phyloP scores from a whole-genome alignment of 148 eudicot species.

The Rhododendron ovatum region DNA sequence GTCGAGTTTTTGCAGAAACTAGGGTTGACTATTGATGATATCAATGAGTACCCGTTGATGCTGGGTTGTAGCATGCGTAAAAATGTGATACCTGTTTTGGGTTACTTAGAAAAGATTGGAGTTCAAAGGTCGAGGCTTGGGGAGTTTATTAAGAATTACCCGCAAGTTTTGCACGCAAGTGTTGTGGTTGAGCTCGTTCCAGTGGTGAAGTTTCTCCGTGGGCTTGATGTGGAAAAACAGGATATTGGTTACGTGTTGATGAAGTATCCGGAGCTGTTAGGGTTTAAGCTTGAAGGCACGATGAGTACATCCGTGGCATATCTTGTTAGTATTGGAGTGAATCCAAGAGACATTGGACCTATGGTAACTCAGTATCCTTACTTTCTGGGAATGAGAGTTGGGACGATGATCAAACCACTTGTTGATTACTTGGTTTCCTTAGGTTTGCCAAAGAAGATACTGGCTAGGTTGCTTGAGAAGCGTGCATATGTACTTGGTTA shows the following conservation, averaged over 20 bases:
- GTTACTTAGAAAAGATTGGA: slow-evolving; percentile 84
- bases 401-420: slow-evolving; percentile 88
- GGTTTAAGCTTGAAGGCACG: slow-evolving; percentile 93
- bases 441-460: slow-evolving; percentile 80
- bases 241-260: slow-evolving; percentile 87
- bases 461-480: slow-evolving; percentile 88
- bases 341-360: slow-evolving; percentile 89
- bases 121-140: slow-evolving; percentile 69
- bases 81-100: slow-evolving; percentile 83
- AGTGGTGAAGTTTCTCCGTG: slow-evolving; percentile 73
- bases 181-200: slow-evolving; percentile 94
- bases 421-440: slow-evolving; percentile 75
- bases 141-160: slow-evolving; percentile 81
- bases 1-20: slow-evolving; percentile 89
- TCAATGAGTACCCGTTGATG: slow-evolving; percentile 86
- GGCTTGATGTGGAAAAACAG: slow-evolving; percentile 81
- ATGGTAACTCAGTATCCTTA: slow-evolving; percentile 91
- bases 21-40: slow-evolving; percentile 80
- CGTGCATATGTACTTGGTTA: slow-evolving; percentile 78
- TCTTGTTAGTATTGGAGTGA: slow-evolving; percentile 88
- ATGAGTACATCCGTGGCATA: slow-evolving; percentile 96
- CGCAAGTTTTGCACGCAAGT: slow-evolving; percentile 81
- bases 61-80: slow-evolving; percentile 89
- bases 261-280: slow-evolving; percentile 84
- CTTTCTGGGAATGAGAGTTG: slow-evolving; percentile 92